phyloP scores from a whole-genome alignment of 192 early-diverging fungal genomes.

The Tieghemiomyces parasiticus region DNA sequence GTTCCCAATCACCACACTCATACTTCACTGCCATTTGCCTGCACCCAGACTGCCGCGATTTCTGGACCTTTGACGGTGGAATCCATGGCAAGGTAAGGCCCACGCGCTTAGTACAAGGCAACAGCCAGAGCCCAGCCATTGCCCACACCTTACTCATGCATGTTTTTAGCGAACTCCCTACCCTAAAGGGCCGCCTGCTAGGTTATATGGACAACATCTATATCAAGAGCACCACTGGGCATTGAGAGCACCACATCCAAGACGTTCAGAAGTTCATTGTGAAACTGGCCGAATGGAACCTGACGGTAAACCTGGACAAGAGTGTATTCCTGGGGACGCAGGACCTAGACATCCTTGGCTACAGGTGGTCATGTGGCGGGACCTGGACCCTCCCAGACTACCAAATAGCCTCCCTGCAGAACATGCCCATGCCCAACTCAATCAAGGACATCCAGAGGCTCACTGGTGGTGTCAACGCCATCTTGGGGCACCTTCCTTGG shows the following conservation, averaged over 20 bases:
- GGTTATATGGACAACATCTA: conserved; percentile 26
- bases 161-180: background rate
- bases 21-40: conserved; percentile 10
- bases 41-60: conserved; percentile 1
- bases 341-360: background rate
- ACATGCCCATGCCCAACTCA: conserved; percentile 11
- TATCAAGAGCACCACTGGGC: conserved; percentile 7
- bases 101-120: conserved; percentile 14
- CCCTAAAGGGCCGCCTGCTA: conserved; percentile 9
- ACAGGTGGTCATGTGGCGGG: conserved; percentile 8
- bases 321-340: conserved; percentile 11
- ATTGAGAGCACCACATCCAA: conserved; percentile 9
- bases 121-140: conserved; percentile 14
- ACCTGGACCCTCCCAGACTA: conserved; percentile 13
- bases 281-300: conserved; percentile 5
- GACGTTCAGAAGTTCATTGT: conserved; percentile 8
- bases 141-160: conserved; percentile 7
- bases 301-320: conserved; percentile 12
- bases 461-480: conserved; percentile 16
- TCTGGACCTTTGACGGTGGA: conserved; percentile 9
- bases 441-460: conserved; percentile 9
- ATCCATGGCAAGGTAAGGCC: conserved; percentile 5
- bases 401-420: conserved; percentile 11
- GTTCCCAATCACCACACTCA: too few species aligned
- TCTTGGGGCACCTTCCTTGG: conserved; percentile 14